phyloP scores from a whole-genome alignment of 371 early-diverging fungal genomes.

The Batkoa obscura region DNA sequence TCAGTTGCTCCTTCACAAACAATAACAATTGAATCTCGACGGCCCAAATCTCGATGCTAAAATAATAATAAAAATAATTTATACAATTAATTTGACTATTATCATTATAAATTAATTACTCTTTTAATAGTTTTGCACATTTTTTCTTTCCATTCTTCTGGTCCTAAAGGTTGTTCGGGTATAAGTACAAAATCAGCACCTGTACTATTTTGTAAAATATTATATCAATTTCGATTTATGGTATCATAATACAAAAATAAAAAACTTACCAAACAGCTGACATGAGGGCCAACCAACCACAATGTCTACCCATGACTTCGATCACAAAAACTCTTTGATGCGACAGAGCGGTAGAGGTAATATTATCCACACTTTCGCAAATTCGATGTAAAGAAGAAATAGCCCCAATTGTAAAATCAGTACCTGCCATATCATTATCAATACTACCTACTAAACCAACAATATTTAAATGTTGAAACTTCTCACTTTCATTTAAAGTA shows the following conservation, averaged over 20 bases:
- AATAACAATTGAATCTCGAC: conserved; percentile 84
- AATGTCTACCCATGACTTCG: conserved; percentile 99
- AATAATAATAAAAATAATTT: not conserved
- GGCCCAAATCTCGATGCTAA: conserved; percentile 60
- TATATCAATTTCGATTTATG: not conserved
- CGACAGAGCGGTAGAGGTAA: conserved; percentile 87
- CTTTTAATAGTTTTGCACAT: conserved; percentile 48
- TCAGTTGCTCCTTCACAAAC: conserved; percentile 97
- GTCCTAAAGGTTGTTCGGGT: conserved; percentile 85
- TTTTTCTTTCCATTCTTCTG: conserved; percentile 68
- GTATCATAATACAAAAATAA: not conserved
- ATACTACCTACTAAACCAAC: conserved; percentile 94
- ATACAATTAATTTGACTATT: not conserved
- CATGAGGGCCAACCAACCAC: conserved; percentile 99
- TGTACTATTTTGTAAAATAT: conserved; percentile 17
- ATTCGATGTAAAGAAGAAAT: conserved; percentile 92
- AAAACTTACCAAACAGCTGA: conserved; percentile 52
- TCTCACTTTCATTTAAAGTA: conserved; percentile 27
- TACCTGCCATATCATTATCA: conserved; percentile 94
- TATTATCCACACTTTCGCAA: conserved; percentile 89
- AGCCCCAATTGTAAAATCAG: conserved; percentile 96
- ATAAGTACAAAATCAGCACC: conserved; percentile 97
- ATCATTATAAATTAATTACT: not conserved
- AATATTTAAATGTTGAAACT: conserved; percentile 58
- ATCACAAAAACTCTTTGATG: conserved; percentile 97